Evolutionary conservation across 768 basidiomycete genomes (phyloP), one percentile per base, ranked within the genome.

Genomic region (Amyloporia xantha): DNA sequence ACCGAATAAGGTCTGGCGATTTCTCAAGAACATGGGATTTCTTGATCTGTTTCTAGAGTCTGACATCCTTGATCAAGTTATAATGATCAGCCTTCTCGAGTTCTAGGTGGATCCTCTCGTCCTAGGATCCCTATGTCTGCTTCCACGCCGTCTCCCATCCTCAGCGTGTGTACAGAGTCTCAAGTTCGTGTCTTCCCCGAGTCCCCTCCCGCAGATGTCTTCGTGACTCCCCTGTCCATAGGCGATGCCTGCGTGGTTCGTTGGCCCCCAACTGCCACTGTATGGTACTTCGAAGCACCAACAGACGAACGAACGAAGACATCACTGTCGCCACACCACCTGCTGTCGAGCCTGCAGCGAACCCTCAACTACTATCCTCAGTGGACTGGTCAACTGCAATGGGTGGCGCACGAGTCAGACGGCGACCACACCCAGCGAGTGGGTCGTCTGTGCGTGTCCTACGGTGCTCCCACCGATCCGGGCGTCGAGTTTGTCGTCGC

Each of bases 351-450:
- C 9, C 25, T 51, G 6, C 35, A 28, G 13, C n/a, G 7, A 11
- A 51, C 50, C 4, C 10, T 49, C 15, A 21, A 44, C 47, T 15
- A 20, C 6, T 54, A 54, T 21, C 47, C 50, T 0, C 50, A 45
- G 20, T 54, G 50, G 50, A 43, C 49, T 13, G 54, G 47, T 9
- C 50, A 51, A 38, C 47, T 54, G 12, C 43, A 47, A 11, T 54
- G 54, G 54, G 19, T 46, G 2, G 42, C 54, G 5, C 48, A 48
- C 39, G 42, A 48, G 21, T 35, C 23, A 10, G 24, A 28, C 28
- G 42, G 42, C 17, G 5, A 5, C 10, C 27, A 28, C 1, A 42
- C 24, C 1, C 45, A 47, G n/a, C 49, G 46, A 1, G 45, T 48
- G 2, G 54, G 50, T 4, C 54, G 50, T 35, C 19, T 49, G 4